Evolutionary conservation across 2,329 filamentous ascomycete genomes (phyloP), one percentile per base, ranked within the genome.

Genomic region (Pleoardoris graminearum): DNA sequence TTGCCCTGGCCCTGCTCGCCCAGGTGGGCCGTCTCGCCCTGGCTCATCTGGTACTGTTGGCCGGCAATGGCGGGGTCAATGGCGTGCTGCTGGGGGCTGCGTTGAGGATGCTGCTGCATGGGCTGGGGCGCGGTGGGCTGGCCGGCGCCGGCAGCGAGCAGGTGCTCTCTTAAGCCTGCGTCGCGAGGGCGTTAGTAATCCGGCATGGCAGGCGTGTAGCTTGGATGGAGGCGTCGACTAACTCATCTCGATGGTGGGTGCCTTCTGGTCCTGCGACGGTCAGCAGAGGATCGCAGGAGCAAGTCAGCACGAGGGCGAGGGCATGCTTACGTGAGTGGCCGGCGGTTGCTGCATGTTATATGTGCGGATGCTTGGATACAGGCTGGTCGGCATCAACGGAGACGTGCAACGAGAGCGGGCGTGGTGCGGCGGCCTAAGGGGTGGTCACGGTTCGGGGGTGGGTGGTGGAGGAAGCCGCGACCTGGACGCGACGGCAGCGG

Each of bases 91-190:
- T 53, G 76, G 79, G 50, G 74, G 76, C 64, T 75, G 78, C 65
- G 57, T 75, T 62, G 66, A 61, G 72, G 47, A 55, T 52, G 58
- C 52, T 56, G 57, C 72, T 63, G 51, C 39, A 61, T 35, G 12
- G 55, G 60, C 56, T 65, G 68, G 4, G 66, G 59, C n/a, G 65
- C 65, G 53, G 59, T 63, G 48, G 68, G 65, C 59, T 76, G 73
- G 57, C 71, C 74, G 47, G 77, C 75, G 54, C 80, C 79, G 49
- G 78, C 77, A 63, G 80, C 82, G 61, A 86, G 78, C 38, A 86
- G 81, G 64, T 85, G 83, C 67, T 86, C 84, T 73, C 84, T 80
- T 67, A 86, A 79, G 69, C 82, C 84, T 86, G 63, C n/a, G 51
- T 46, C 4, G 51, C 35, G 53, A 53, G 22, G 51, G 48, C 32